Conservation (phyloP, 23 red algal species). For the Gracilaria gracilis region DNA sequence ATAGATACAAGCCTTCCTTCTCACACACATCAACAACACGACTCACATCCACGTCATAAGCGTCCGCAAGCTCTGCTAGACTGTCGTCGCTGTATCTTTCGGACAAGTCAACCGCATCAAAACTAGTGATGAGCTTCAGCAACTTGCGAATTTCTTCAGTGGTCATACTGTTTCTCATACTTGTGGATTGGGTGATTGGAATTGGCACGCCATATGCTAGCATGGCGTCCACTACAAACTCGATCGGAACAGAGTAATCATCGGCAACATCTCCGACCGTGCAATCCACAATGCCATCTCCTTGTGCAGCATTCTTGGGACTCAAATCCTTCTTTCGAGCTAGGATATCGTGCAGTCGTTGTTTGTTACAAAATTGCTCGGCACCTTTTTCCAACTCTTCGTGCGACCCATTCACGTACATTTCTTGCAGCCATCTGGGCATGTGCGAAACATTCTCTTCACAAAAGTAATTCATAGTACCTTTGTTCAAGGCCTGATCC, state of each 20-base stretch:
- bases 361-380: constrained; percentile 20
- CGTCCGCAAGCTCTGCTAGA: constrained; percentile 67
- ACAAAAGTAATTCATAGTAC: constrained; percentile 69
- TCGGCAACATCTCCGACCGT: constrained; percentile 77
- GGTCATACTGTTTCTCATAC: constrained; percentile 69
- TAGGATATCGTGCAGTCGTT: constrained; percentile 68
- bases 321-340: constrained; percentile 34
- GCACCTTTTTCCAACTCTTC: constrained; percentile 56
- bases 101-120: constrained; percentile 57
- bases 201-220: constrained; percentile 44
- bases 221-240: constrained; percentile 77
- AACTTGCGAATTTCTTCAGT: constrained; percentile 70
- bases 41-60: constrained; percentile 48
- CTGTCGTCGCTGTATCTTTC: constrained; percentile 74
- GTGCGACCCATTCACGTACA: constrained; percentile 49
- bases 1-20: constrained; percentile 55
- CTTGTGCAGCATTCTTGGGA: neutral
- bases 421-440: constrained; percentile 65
- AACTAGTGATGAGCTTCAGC: constrained; percentile 64
- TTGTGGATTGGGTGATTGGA: constrained; percentile 51
- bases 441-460: constrained; percentile 66
- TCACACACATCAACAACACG: constrained; percentile 52
- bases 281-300: constrained; percentile 76
- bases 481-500: neutral
- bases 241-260: constrained; percentile 68